Evolutionary conservation across 768 basidiomycete genomes (phyloP), one percentile per base, ranked within the genome.

Genomic region (Neoboletus brunneissimus): DNA sequence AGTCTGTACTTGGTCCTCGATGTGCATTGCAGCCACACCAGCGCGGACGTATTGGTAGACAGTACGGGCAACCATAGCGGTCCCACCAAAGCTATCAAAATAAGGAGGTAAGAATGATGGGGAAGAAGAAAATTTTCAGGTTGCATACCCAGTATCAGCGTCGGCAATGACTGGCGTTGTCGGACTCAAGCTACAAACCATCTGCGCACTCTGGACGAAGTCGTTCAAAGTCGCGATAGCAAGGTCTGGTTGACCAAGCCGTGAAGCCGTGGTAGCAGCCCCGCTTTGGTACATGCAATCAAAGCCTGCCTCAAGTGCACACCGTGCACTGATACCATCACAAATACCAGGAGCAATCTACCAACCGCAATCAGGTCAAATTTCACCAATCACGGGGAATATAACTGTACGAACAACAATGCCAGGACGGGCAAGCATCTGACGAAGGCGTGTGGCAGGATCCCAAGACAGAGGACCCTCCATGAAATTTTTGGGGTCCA

Each of bases 1-100:
- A 1, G 87, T 89, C 67, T 89, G 89, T 1, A 89, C 87, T 72
- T 91, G 88, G 64, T 89, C 88, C 70, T 91, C 88, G 38, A 91
- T 89, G 67, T 91, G 88, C 64, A 88, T 77, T 4, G 76, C 89
- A 18, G 88, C 89, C 22, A 89, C 82, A 29, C 89, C 88, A 15
- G 86, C 81, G 45, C 79, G 79, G 5, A 74, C 80, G 57, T 89
- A 90, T 68, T 87, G 81, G n/a, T 74, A 79, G 11, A 91, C 85
- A 3, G 88, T 90, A 38, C 88, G 86, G 12, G 86, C 86, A 29
- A 90, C 82, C 78, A 84, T 90, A 11, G 82, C 81, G 2, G 87
- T 84, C 18, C 88, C 88, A 60, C 88, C 88, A 59, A 89, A 89
- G 20, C 78, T 79, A 40, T 20, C 0, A 42, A 38, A 23, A 40